Evolutionary conservation across 2,329 filamentous ascomycete species (phyloP).

Genomic region (Talaromyces rugulosus): DNA sequence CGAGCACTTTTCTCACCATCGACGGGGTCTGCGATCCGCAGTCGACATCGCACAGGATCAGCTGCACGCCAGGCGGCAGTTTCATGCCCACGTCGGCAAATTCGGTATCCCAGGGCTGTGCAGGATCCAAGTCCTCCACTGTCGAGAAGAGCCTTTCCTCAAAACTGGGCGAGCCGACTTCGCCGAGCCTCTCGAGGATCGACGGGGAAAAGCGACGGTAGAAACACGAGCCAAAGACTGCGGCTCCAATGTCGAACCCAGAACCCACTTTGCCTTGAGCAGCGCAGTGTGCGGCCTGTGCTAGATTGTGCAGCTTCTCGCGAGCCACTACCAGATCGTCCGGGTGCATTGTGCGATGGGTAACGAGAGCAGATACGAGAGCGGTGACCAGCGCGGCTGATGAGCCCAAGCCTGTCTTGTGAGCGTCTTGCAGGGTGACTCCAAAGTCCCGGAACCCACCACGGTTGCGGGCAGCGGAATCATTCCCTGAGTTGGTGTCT

Average conservation of each 20-base stretch:
- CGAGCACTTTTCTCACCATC: conserved; percentile 90
- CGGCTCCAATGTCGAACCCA: conserved; percentile 90
- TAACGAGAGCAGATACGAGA: conserved; percentile 55
- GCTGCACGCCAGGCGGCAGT: conserved; percentile 67
- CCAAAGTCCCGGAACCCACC: conserved; percentile 72
- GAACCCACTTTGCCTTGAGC: conserved; percentile 96
- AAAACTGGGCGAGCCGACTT: conserved; percentile 65
- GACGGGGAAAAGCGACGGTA: conserved; percentile 90
- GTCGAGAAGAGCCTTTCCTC: conserved; percentile 59
- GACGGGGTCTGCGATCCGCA: conserved; percentile 89
- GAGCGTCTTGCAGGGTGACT: conserved; percentile 69
- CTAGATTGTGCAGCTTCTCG: conserved; percentile 77
- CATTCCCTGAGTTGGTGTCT: conserved; percentile 48
- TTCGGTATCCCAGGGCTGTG: conserved; percentile 70
- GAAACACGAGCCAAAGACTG: conserved; percentile 84
- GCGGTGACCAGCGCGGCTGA: conserved; percentile 91
- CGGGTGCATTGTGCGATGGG: conserved; percentile 40
- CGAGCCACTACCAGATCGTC: conserved; percentile 48
- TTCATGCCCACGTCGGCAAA: conserved; percentile 65
- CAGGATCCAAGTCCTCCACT: conserved; percentile 56
- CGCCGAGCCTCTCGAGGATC: conserved; percentile 64
- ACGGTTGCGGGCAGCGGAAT: conserved; percentile 28
- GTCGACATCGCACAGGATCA: conserved; percentile 94
- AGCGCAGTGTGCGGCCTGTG: conserved; percentile 89
- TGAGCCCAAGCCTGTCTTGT: conserved; percentile 95